These are phyloP conservation scores for Fusarium nygamai DNA, from an alignment of 2,329 filamentous ascomycete species.

Conservation along the genomic window DNA sequence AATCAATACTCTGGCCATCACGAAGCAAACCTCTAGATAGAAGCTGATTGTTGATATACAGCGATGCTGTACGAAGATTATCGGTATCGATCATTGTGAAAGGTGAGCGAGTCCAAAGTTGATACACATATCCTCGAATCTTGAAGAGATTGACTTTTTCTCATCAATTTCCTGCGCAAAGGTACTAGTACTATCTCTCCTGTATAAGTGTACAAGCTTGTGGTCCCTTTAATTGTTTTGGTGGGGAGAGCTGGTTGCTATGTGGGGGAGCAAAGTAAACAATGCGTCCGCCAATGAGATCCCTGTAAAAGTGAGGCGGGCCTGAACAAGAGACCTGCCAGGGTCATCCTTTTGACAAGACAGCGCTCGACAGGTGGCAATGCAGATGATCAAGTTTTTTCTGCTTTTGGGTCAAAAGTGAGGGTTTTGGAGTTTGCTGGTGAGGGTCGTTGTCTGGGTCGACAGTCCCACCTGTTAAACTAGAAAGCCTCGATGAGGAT, in stretches of 20 bases:
- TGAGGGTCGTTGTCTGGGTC: slow-evolving; percentile 34
- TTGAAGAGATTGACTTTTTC: slow-evolving; percentile 22
- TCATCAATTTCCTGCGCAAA: slow-evolving; percentile 13
- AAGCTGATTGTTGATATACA: slow-evolving; percentile 79
- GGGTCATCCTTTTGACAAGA: slow-evolving; percentile 35
- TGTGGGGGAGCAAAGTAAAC: slow-evolving; percentile 52
- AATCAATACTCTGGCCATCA: slow-evolving; percentile 82
- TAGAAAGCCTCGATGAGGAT: slow-evolving; percentile 19
- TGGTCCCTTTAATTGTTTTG: slow-evolving; percentile 34
- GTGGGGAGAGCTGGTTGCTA: slow-evolving; percentile 49
- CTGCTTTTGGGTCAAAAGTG: slow-evolving; percentile 6
- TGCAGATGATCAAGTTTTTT: slow-evolving; percentile 29
- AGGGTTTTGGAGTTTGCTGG: not conserved
- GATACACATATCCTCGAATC: slow-evolving; percentile 37
- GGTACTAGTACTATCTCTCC: slow-evolving; percentile 17
- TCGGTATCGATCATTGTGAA: slow-evolving; percentile 64
- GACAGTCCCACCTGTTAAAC: slow-evolving; percentile 23
- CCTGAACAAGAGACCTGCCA: slow-evolving; percentile 18
- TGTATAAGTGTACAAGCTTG: slow-evolving; percentile 32
- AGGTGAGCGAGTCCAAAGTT: slow-evolving; percentile 12
- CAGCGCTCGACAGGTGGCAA: slow-evolving; percentile 40
- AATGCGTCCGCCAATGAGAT: slow-evolving; percentile 41
- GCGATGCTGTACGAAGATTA: slow-evolving; percentile 72
- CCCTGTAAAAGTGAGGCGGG: slow-evolving; percentile 40
- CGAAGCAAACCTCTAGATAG: slow-evolving; percentile 72